A percentile compares a stretch with the other conserved stretches of the same genome.
Conservation (phyloP, 805 yeast species). For the Metschnikowia gruessii region DNA sequence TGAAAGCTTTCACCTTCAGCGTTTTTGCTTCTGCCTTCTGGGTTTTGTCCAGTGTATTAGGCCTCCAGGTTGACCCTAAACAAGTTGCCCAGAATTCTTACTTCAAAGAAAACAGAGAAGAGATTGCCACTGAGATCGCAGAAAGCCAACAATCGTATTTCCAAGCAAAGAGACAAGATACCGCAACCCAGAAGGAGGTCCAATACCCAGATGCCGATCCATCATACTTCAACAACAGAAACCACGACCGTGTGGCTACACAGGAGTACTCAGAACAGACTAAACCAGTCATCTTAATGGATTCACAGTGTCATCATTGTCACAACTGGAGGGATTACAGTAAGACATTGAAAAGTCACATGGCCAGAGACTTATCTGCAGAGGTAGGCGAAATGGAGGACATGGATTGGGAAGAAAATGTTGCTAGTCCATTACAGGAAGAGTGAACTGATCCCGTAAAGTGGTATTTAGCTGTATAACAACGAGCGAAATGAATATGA, state of each 20-base stretch:
- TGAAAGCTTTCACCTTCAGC: neutral
- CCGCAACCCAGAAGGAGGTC: neutral
- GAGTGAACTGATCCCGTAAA: too few species aligned
- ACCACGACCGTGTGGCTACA: too few species aligned
- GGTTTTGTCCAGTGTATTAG: neutral
- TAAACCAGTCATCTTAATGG: too few species aligned
- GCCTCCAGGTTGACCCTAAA: neutral
- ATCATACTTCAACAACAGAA: too few species aligned
- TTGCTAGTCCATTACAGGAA: too few species aligned
- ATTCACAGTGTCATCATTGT: neutral
- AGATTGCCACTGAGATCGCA: neutral
- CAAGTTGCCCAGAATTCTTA: neutral
- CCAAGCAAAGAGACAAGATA: neutral
- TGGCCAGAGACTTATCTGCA: constrained; percentile 1
- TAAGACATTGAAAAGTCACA: constrained; percentile 3
- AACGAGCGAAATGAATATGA: too few species aligned
- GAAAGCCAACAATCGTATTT: neutral
- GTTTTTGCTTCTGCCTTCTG: neutral
- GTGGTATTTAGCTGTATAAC: too few species aligned
- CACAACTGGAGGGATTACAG: neutral
- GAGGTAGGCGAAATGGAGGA: too few species aligned
- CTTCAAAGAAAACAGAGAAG: neutral
- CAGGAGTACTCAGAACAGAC: neutral
- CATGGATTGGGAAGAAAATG: too few species aligned
- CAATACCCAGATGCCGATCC: too few species aligned